Evolutionary conservation across 768 basidiomycete species (phyloP).

Genomic region (Leucosporidium creatinivorum): DNA sequence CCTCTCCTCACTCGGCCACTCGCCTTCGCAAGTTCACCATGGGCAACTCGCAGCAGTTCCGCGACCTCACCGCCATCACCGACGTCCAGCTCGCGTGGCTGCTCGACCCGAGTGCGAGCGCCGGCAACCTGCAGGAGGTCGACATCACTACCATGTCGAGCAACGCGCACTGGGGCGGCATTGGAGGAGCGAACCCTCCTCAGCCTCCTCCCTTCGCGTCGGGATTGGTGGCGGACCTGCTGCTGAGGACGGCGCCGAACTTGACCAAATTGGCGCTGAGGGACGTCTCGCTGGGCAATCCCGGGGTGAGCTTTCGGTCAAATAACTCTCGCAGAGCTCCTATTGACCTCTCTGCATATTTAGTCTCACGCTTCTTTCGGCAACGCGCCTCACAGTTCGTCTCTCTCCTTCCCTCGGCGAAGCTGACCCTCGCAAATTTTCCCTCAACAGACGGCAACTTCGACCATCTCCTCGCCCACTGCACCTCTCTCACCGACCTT

Average conservation of each 20-base stretch:
- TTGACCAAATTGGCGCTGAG: conserved; percentile 7
- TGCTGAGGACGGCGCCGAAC: conserved; percentile 1
- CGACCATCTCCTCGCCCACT: conserved; percentile 13
- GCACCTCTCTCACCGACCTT: not conserved
- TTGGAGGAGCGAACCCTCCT: not conserved
- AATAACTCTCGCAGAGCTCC: not conserved
- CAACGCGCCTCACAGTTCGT: conserved; percentile 8
- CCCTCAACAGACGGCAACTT: conserved; percentile 4
- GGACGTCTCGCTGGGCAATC: not conserved
- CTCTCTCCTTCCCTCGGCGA: no score
- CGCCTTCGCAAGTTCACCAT: conserved; percentile 3
- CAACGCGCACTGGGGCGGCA: not conserved
- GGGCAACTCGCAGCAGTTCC: not conserved
- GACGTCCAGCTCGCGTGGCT: conserved; percentile 12
- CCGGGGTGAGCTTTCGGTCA: no score
- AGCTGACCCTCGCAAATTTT: not conserved
- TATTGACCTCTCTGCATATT: not conserved
- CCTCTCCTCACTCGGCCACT: conserved; percentile 6
- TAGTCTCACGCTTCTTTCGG: conserved; percentile 6
- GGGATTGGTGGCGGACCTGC: conserved; percentile 11
- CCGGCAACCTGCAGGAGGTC: conserved; percentile 1
- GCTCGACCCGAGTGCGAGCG: conserved; percentile 16
- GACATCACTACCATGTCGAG: not conserved
- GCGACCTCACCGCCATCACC: conserved; percentile 2
- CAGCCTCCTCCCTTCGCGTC: conserved; percentile 15